Base-by-base conservation (phyloP, 352 stramenopile genomes). In the Peronospora farinosa region DNA sequence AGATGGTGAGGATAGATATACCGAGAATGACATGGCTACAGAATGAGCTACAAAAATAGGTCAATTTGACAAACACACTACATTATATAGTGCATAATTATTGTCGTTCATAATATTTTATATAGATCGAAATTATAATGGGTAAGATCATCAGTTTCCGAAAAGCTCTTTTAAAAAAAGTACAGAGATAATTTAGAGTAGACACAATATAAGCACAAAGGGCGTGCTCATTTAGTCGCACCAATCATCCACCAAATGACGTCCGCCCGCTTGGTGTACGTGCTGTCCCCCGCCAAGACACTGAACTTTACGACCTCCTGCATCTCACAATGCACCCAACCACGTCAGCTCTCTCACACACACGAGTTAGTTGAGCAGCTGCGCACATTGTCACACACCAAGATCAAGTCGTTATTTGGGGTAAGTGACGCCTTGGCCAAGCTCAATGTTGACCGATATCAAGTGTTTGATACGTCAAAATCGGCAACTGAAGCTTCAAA, bases 281-380 rank as follows among this genome's bases (percentile, higher is more conserved):
- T 96, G 59, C 68, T 96, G 36, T 96, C 87, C 27, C 87, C 87
- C 12, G 86, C 87, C 25, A 96, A 96, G 75, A 95, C 84, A 25
- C 63, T 96, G 40, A 79, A 92, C 49, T 71, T 91, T 66, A 62
- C 75, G 15, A 32, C 43, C 30, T 37, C 68, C 1, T 50, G 40
- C 16, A 42, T 78, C 23, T 41, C 42, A 3, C 30, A 55, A 36
- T 73, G 68, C 44, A 78, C 66, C 0, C 57, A 81, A 16, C 75
- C 79, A 12, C 35, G 55, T n/a, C 65, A 91, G 7, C 61, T 95
- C n/a, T 47, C 47, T 0, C 71, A 88, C 8, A 68, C 79, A 2
- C 70, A 82, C 19, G 54, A 51, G 7, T 58, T 91, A 45, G 63
- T 92, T 10, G 51, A 73, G 32, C 65, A 87, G 42, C 65, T 93